Evolutionary conservation across 805 yeast species (phyloP).

Genomic region (Wickerhamomyces xylosicus): DNA sequence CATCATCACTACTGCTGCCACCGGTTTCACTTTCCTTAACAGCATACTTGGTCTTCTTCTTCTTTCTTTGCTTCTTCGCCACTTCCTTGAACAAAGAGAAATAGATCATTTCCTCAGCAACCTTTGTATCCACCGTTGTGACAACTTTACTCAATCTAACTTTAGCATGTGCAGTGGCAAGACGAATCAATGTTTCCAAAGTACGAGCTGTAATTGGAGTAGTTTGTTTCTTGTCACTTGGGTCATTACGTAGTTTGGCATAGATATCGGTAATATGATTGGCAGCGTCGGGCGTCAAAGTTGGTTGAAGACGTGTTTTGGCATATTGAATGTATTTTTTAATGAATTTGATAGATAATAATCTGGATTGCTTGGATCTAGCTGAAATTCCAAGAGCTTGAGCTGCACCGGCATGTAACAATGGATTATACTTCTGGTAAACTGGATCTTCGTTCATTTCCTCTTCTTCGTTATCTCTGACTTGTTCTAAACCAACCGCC

Average conservation of each 20-base stretch:
- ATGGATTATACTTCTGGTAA: constrained; percentile 76
- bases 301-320: constrained; percentile 78
- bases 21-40: not conserved
- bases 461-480: constrained; percentile 37
- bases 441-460: constrained; percentile 31
- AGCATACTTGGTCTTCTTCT: constrained; percentile 26
- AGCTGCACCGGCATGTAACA: constrained; percentile 72
- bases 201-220: constrained; percentile 99
- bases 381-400: constrained; percentile 24
- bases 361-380: constrained; percentile 26
- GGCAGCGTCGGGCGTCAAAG: constrained; percentile 65
- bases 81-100: constrained; percentile 81
- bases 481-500: constrained; percentile 67
- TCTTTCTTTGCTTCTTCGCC: constrained; percentile 23
- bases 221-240: constrained; percentile 56
- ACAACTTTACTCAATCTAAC: constrained; percentile 76
- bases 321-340: constrained; percentile 93
- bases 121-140: constrained; percentile 66
- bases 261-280: constrained; percentile 74
- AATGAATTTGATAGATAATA: constrained; percentile 73
- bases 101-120: constrained; percentile 78
- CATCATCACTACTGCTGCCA: not conserved
- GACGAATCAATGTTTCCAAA: constrained; percentile 86
- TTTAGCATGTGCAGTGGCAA: constrained; percentile 94
- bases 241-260: constrained; percentile 72